Evolutionary conservation across 2,329 filamentous ascomycete species (phyloP).

Genomic region (Colletotrichum agaves): DNA sequence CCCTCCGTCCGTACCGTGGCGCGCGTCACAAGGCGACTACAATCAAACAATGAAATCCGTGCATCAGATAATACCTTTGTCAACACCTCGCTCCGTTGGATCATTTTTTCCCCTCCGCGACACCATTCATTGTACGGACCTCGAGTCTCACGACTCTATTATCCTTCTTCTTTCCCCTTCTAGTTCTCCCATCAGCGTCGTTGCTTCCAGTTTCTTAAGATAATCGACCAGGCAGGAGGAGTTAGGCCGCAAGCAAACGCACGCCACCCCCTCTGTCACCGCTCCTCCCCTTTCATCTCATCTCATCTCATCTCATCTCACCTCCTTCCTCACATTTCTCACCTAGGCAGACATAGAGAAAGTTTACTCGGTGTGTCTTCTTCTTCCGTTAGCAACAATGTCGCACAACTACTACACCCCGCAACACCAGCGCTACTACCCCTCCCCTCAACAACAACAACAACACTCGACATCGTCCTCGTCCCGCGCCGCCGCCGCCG

Average conservation of each 20-base stretch:
- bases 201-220: neutral
- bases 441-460: conserved; percentile 20
- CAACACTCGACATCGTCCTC: conserved; percentile 22
- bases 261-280: neutral
- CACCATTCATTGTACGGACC: conserved; percentile 2
- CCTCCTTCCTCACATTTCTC: neutral
- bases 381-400: conserved; percentile 2
- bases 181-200: neutral
- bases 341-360: neutral
- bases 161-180: neutral
- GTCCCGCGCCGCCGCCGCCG: neutral
- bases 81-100: neutral
- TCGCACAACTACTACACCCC: conserved; percentile 29
- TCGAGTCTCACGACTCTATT: neutral
- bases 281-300: neutral
- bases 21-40: neutral
- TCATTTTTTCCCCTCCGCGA: neutral
- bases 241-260: neutral
- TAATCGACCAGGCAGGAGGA: too few species aligned
- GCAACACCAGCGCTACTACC: conserved; percentile 27
- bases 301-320: neutral
- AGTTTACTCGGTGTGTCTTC: neutral
- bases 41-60: conserved; percentile 18
- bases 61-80: conserved; percentile 17
- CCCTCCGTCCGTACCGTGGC: neutral